Evolutionary conservation across 2,329 filamentous ascomycete species (phyloP).

Genomic region (Fusarium verticillioides): DNA sequence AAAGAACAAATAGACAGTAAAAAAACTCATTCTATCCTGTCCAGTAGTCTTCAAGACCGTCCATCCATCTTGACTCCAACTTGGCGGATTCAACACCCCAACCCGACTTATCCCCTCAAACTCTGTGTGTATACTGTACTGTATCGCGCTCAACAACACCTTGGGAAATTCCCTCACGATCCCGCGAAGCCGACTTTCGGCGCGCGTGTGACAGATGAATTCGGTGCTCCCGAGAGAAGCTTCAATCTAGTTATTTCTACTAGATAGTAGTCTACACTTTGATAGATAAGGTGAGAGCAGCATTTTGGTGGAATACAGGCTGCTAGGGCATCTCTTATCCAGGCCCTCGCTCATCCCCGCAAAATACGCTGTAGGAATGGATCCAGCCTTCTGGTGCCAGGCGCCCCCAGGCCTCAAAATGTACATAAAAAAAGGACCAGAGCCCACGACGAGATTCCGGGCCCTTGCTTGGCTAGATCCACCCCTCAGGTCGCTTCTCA

Average conservation of each 20-base stretch:
- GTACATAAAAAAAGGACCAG: background rate
- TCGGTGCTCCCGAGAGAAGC: slow-evolving; percentile 25
- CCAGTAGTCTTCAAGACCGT: slow-evolving; percentile 28
- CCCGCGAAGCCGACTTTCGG: slow-evolving; percentile 12
- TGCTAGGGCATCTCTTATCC: slow-evolving; percentile 22
- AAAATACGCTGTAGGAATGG: slow-evolving; percentile 25
- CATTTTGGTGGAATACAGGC: slow-evolving; percentile 8
- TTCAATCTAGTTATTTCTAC: background rate
- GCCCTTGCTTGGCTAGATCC: slow-evolving; percentile 4
- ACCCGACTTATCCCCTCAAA: slow-evolving; percentile 10
- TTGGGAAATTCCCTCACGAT: slow-evolving; percentile 30
- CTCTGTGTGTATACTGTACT: background rate
- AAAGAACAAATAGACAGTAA: background rate
- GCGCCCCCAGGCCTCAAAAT: slow-evolving; percentile 17
- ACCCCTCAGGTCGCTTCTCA: slow-evolving; percentile 1
- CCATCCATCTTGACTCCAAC: slow-evolving; percentile 40
- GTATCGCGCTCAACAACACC: slow-evolving; percentile 30
- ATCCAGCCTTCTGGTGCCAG: slow-evolving; percentile 18
- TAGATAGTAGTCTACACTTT: background rate
- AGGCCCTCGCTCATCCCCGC: slow-evolving; percentile 33
- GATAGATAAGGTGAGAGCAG: background rate
- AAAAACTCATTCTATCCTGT: slow-evolving; percentile 14
- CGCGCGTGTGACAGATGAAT: background rate
- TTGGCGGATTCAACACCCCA: slow-evolving; percentile 35
- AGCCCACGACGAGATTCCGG: slow-evolving; percentile 21